Base-by-base conservation (phyloP, 163 green algal species). In the Chlamydomonas reinhardtii region DNA sequence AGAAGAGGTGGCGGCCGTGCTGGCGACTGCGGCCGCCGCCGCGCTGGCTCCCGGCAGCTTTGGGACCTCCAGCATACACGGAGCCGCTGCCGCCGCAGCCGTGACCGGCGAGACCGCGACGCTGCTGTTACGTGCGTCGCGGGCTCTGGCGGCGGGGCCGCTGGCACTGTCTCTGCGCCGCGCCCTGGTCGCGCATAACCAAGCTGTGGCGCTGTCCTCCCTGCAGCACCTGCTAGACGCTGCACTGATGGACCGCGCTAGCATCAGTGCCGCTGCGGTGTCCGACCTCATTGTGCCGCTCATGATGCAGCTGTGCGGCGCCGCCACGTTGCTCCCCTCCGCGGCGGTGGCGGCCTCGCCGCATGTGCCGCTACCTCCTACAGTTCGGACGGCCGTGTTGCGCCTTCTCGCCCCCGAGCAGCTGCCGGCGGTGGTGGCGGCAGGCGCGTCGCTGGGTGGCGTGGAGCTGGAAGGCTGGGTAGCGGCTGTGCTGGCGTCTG, bases 401-500 rank as follows among this genome's bases (percentile, higher is more conserved):
- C 6, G 37, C 27, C 72, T 77, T 16, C 43, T 77, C 11, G 19
- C 35, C 22, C 37, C 9, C 3, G 24, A 39, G 11, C 43, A 77
- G 8, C 43, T 77, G 11, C 72, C 39, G 27, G 27, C 27, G 43
- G 72, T 77, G 12, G 6, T 77, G 25, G n/a, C 12, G 2, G 72
- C 72, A 8, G 15, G 43, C 43, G 43, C 43, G 6, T 54, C 72
- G 12, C 43, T 77, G 72, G 27, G 72, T 2, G 43, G 24, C 2
- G 39, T 77, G 9, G 72, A 77, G 27, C 43, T 77, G 43, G 72
- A 77, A 43, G 43, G 35, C 43, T 77, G 72, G 72, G 72, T 29
- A 5, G 39, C 43, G 6, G 43, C 35, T 3, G 72, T 77, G 25
- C 11, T 22, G 5, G 72, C 43, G 2, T 14, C 11, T 4, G 37